phyloP scores from a whole-genome alignment of 106 monocot genomes.

The Dendrobium catenatum region DNA sequence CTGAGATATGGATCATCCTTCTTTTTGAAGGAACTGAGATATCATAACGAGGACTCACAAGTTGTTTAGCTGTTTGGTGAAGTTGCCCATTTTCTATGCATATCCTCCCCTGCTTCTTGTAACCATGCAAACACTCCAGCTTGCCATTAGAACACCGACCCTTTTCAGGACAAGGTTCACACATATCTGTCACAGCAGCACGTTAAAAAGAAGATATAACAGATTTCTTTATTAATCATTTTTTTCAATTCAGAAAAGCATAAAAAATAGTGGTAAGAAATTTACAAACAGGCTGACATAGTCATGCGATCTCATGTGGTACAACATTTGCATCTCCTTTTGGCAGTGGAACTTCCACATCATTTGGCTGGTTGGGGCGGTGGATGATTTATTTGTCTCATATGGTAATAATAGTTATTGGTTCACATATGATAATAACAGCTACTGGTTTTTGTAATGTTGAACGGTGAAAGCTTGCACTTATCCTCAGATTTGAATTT shows the following conservation, averaged over 20 bases:
- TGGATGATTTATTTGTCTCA: neutral
- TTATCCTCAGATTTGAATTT: neutral
- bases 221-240: neutral
- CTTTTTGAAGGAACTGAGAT: neutral
- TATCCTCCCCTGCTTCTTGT: conserved; percentile 54
- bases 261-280: neutral
- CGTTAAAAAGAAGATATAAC: neutral
- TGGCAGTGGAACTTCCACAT: neutral
- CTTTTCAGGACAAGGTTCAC: conserved; percentile 78
- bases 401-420: neutral
- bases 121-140: conserved; percentile 65
- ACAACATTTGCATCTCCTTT: neutral
- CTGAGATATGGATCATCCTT: neutral
- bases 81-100: conserved; percentile 68
- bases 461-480: neutral
- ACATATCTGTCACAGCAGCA: conserved; percentile 42
- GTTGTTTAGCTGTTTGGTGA: conserved; percentile 40
- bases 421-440: neutral
- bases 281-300: neutral
- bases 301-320: neutral
- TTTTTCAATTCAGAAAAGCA: neutral
- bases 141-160: conserved; percentile 57
- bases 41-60: conserved; percentile 28
- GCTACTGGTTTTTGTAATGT: neutral
- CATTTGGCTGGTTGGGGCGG: neutral